Evolutionary conservation across 768 basidiomycete genomes (phyloP).

Genomic region (Suillus americanus): DNA sequence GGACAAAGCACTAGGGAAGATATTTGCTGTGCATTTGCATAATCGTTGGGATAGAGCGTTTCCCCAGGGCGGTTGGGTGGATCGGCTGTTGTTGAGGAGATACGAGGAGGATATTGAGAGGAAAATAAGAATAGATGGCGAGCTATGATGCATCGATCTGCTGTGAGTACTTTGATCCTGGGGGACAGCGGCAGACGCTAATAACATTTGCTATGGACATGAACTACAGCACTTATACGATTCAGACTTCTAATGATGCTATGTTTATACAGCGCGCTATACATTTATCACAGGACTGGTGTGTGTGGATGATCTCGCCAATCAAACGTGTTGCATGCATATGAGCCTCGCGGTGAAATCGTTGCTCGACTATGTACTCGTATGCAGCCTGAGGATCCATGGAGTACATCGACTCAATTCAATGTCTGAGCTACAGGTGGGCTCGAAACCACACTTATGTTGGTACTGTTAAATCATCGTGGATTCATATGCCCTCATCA

Average conservation of each 20-base stretch:
- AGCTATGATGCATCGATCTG: background rate
- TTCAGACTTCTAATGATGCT: background rate
- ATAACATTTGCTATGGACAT: background rate
- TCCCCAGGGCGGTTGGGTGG: conserved; percentile 84
- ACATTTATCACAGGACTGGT: background rate
- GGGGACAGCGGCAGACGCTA: background rate
- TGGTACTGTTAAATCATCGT: background rate
- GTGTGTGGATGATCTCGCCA: background rate
- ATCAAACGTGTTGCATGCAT: background rate
- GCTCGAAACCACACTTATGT: background rate
- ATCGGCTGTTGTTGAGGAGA: conserved; percentile 66
- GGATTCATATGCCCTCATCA: background rate
- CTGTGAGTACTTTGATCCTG: background rate
- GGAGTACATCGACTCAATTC: background rate
- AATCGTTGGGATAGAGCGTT: conserved; percentile 95
- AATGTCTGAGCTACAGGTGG: background rate
- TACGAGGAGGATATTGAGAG: conserved; percentile 46
- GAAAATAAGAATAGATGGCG: background rate
- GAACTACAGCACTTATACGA: background rate
- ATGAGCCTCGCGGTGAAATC: background rate
- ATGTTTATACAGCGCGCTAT: background rate
- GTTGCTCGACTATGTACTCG: background rate
- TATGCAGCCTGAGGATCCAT: background rate
- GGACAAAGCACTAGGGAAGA: conserved; percentile 59
- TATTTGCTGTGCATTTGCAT: conserved; percentile 91